Evolutionary conservation across 768 basidiomycete genomes (phyloP).

Genomic region (Antrodiella citrinella): DNA sequence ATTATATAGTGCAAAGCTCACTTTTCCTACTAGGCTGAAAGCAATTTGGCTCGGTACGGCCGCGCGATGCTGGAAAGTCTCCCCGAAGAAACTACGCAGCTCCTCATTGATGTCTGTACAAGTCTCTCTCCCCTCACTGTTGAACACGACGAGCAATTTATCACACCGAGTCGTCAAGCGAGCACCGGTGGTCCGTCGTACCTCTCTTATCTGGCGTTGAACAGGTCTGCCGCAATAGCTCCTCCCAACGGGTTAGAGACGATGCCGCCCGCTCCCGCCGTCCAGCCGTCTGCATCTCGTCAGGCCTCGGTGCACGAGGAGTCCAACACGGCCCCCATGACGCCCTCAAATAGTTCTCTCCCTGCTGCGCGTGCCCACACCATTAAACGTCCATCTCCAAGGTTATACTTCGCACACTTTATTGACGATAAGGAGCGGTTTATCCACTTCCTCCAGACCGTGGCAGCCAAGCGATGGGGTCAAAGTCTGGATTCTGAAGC

Average conservation of each 20-base stretch:
- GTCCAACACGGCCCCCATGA: conserved; percentile 16
- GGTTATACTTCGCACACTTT: conserved; percentile 89
- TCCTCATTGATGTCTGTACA: conserved; percentile 90
- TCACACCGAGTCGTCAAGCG: conserved; percentile 21
- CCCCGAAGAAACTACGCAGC: conserved; percentile 82
- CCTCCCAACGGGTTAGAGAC: conserved; percentile 10
- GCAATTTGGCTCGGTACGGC: conserved; percentile 81
- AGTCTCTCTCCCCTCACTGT: conserved; percentile 40
- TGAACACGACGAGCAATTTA: conserved; percentile 29
- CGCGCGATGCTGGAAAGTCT: conserved; percentile 75
- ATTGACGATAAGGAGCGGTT: conserved; percentile 84
- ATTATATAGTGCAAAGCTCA: too few species aligned
- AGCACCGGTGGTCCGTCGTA: conserved; percentile 48
- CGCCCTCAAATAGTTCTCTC: conserved; percentile 12
- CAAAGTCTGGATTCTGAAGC: conserved; percentile 42
- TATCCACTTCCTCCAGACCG: conserved; percentile 80
- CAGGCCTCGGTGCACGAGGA: conserved; percentile 1
- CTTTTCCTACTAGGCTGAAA: conserved; percentile 62
- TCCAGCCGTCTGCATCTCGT: not conserved
- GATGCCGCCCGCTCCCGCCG: conserved; percentile 1
- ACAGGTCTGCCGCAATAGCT: conserved; percentile 36
- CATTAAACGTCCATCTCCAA: conserved; percentile 63
- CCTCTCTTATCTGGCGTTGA: conserved; percentile 72
- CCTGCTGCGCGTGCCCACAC: conserved; percentile 19
- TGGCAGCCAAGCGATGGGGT: conserved; percentile 73